Evolutionary conservation across 768 basidiomycete genomes (phyloP).

Genomic region (Hericium erinaceus): DNA sequence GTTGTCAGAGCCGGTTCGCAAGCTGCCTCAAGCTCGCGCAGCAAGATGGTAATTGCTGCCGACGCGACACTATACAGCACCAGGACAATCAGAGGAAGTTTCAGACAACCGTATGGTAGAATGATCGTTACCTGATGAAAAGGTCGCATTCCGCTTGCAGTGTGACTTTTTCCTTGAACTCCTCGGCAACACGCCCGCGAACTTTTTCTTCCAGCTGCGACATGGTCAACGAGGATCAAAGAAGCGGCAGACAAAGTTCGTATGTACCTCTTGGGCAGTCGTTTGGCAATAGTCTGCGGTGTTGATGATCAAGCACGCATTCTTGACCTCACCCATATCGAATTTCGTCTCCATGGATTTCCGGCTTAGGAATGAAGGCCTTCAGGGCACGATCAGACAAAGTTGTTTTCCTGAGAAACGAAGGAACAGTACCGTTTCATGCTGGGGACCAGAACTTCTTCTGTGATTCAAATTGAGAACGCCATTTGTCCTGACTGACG

Average conservation of each 20-base stretch:
- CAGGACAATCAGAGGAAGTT: not conserved
- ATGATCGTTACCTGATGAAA: conserved; percentile 64
- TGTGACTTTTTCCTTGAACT: conserved; percentile 69
- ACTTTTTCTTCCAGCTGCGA: conserved; percentile 86
- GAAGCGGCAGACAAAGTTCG: not conserved
- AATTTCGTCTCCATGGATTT: conserved; percentile 75
- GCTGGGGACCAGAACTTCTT: conserved; percentile 74
- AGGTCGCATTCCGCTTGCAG: conserved; percentile 81
- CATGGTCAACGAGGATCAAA: not conserved
- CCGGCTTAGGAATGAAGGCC: conserved; percentile 35
- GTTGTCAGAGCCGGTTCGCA: conserved; percentile 72
- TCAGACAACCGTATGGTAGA: not conserved
- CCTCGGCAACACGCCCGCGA: conserved; percentile 66
- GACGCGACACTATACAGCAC: conserved; percentile 61
- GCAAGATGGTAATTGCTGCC: conserved; percentile 64
- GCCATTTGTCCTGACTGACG: not conserved
- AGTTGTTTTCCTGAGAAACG: too few species aligned
- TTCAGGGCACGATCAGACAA: conserved; percentile 17
- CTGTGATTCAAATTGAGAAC: conserved; percentile 30
- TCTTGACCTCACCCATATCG: conserved; percentile 66
- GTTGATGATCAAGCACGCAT: conserved; percentile 85
- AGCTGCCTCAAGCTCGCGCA: conserved; percentile 80
- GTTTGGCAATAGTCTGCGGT: conserved; percentile 96
- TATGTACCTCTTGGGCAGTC: conserved; percentile 73
- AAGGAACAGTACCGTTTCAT: conserved; percentile 51